These are phyloP conservation scores for Fremontodendron californicum DNA, from an alignment of 345 rosid genomes.

Conservation along the genomic window DNA sequence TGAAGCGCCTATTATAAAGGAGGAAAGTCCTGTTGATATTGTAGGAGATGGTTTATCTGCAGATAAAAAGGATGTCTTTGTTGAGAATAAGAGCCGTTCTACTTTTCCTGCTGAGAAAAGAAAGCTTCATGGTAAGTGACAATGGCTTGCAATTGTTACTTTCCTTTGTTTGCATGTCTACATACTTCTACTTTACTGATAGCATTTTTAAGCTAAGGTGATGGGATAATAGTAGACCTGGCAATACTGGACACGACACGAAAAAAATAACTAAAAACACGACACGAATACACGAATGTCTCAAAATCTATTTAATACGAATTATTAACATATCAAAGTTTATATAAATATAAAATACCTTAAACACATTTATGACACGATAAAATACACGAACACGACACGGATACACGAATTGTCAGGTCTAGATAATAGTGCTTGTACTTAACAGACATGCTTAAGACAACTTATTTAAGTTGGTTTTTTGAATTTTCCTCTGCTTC, in stretches of 20 bases:
- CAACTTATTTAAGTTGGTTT: not conserved
- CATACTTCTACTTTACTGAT: not conserved
- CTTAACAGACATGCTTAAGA: not conserved
- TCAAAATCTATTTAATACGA: too few relatives aligned
- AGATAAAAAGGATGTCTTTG: slow-evolving; percentile 33
- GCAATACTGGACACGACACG: too few relatives aligned
- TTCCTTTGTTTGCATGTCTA: not conserved
- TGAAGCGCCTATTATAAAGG: slow-evolving; percentile 37
- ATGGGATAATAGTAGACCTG: not conserved
- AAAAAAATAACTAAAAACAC: too few relatives aligned
- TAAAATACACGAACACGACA: too few relatives aligned
- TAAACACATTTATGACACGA: too few relatives aligned
- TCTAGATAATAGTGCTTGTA: not conserved
- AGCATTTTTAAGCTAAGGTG: not conserved
- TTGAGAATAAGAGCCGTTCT: slow-evolving; percentile 35
- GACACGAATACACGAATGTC: too few relatives aligned
- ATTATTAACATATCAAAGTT: too few relatives aligned
- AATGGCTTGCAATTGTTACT: not conserved
- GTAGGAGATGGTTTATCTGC: slow-evolving; percentile 39
- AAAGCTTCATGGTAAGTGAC: slow-evolving; percentile 63
- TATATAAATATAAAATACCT: too few relatives aligned
- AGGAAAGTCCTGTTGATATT: slow-evolving; percentile 43
- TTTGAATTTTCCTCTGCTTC: not conserved
- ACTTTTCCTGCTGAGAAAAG: slow-evolving; percentile 63
- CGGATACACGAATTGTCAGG: too few relatives aligned